A percentile compares a stretch with the other conserved stretches of the same genome.
These are phyloP conservation scores for Gracilaria caudata DNA, from an alignment of 23 red algal species.

Conservation along the genomic window DNA sequence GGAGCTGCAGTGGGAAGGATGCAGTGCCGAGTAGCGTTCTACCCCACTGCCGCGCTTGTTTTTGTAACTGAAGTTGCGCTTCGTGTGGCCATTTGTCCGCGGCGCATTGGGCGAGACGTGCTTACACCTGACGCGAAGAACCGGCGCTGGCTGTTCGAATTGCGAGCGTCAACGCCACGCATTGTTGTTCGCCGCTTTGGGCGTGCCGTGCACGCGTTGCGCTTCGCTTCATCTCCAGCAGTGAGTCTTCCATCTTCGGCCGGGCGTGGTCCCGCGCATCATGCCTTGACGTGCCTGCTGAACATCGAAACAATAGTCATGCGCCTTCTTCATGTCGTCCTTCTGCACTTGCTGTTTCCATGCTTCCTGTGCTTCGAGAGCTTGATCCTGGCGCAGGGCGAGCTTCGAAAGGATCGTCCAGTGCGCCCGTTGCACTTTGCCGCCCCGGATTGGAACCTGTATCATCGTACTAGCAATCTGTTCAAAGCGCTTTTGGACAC, in stretches of 20 bases:
- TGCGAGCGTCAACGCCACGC: background rate
- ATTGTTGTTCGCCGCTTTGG: background rate
- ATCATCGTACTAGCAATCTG: conserved; percentile 51
- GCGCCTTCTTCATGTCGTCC: background rate
- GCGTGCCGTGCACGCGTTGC: too few relatives aligned
- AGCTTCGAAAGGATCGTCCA: conserved; percentile 59
- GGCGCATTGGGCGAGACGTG: too few relatives aligned
- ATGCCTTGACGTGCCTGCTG: background rate
- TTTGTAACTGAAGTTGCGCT: background rate
- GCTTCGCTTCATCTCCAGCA: too few relatives aligned
- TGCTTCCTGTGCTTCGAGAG: conserved; percentile 42
- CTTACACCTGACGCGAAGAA: background rate
- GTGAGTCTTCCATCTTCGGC: too few relatives aligned
- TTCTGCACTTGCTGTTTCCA: background rate
- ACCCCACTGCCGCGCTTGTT: too few relatives aligned
- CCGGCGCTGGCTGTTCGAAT: background rate
- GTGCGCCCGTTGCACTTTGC: conserved; percentile 42
- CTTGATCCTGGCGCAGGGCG: conserved; percentile 50
- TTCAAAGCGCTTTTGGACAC: background rate
- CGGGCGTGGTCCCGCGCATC: background rate
- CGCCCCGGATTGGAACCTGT: conserved; percentile 53
- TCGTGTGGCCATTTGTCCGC: background rate
- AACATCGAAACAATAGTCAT: background rate
- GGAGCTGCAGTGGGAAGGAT: background rate
- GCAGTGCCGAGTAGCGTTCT: background rate